Evolutionary conservation across 306 rosid genomes (phyloP), one percentile per base, ranked within the genome.

Genomic region (Begonia fuchsioides): DNA sequence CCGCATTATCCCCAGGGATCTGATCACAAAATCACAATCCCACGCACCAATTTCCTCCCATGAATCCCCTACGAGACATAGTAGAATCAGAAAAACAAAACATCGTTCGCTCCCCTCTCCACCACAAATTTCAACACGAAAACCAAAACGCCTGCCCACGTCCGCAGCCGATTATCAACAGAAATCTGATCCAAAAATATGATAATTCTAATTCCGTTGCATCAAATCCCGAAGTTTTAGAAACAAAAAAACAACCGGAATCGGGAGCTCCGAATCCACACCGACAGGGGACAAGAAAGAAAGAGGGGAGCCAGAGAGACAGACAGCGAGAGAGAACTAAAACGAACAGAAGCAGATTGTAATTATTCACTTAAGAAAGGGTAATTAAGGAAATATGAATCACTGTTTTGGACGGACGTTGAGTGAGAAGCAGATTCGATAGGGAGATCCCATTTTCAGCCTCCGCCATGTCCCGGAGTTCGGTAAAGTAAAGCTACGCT

Each of bases 1-100:
- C 93, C 97, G 71, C 97, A 88, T 84, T 84, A 15, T 17, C n/a
- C 12, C 48, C n/a, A n/a, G n/a, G n/a, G n/a, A n/a, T n/a, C 84
- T 79, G 54, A 83, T 88, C 65, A 84, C 79, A 68, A 72, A 64
- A 38, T 70, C 74, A 64, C 71, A 70, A 72, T 73, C 77, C 78
- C 80, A 63, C 35, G 13, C 11, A 57, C 56, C 56, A 70, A 60
- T 56, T 58, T 61, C 61, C 58, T 61, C 38, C 70, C 60, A n/a
- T 74, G 64, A 70, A 50, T 73, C 77, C 35, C 35, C 35, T 26
- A 26, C 35, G 35, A 26, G 35, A 26, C 35, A 26, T 26, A 26
- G 35, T 26, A 26, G 35, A 26, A 26, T 26, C 35, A 26, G 35
- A 26, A 26, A 26, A 26, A 26, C 8, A 26, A 2, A 26, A 26